Base-by-base conservation (phyloP, 805 yeast species). In the Komagataella pseudopastoris region DNA sequence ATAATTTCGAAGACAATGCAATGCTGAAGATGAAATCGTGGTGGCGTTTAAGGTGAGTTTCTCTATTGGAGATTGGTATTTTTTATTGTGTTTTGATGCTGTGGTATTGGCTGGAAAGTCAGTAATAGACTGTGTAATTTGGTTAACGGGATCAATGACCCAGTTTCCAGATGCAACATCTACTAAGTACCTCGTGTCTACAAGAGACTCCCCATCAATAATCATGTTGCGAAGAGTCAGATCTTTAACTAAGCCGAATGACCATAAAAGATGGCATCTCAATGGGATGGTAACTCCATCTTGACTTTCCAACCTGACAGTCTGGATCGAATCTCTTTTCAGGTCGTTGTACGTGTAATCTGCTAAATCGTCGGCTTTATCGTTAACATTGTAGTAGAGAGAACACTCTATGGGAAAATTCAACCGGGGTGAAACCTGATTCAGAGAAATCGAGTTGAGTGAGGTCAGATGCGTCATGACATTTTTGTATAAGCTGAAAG, bases 201-300 rank as follows among this genome's bases (percentile, higher is more conserved):
- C 58, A 30, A 68, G 54, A 3, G 73, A 66, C 17, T 55, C 59
- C 12, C 73, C 73, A 56, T 76, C 81, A 36, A 80, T 67, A 20
- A 76, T 69, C 57, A 80, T 69, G 54, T 77, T 74, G 48, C 67
- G 65, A 24, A 80, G 61, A 3, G 61, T 61, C 22, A 80, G 59
- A 49, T 71, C 72, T 36, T 71, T 65, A 5, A 80, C 69, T 8
- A 69, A 57, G 14, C 75, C 74, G 52, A 75, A 66, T 17, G 80
- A 64, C 55, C 76, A 64, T 1, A 78, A 60, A 6, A 79, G 56
- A 54, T 74, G 77, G 10, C 71, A 64, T 52, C 75, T 68, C 55
- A 79, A 62, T 3, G 82, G 78, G 14, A 80, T 73, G 39, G 73
- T 71, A 80, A 80, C 74, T 2, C 78, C 79, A 3, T 60, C 59